Evolutionary conservation across 257 asterid species (phyloP).

Genomic region (Haberlea rhodopensis): DNA sequence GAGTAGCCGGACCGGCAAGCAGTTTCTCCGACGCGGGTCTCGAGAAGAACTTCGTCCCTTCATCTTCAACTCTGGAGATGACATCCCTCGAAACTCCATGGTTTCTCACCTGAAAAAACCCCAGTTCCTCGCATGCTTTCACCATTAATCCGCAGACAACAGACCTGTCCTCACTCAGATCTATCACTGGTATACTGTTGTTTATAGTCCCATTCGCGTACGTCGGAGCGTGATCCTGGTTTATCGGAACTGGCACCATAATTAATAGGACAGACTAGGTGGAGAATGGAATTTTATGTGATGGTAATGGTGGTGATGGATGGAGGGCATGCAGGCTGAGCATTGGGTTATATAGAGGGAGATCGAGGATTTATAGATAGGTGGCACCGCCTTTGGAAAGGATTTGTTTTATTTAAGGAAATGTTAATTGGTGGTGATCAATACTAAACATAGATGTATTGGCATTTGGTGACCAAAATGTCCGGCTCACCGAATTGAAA

Average conservation of each 20-base stretch:
- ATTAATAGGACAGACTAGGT: no score
- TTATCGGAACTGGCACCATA: not conserved
- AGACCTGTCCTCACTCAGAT: constrained; percentile 42
- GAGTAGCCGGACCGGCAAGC: constrained; percentile 48
- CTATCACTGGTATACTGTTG: constrained; percentile 42
- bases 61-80: constrained; percentile 42
- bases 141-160: constrained; percentile 34
- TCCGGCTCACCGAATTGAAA: no score
- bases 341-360: not conserved
- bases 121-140: constrained; percentile 60
- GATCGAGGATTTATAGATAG: not conserved
- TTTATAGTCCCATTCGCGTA: no score
- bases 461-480: no score
- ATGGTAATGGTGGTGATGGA: no score
- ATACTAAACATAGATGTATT: no score
- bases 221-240: no score
- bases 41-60: constrained; percentile 46
- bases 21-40: constrained; percentile 49
- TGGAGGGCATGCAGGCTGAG: not conserved
- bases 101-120: constrained; percentile 60
- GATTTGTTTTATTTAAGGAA: not conserved
- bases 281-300: not conserved
- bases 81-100: constrained; percentile 53
- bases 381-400: not conserved
- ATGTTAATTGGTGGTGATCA: no score